phyloP scores from a whole-genome alignment of 345 rosid genomes.

The Hibiscus tridactylites region DNA sequence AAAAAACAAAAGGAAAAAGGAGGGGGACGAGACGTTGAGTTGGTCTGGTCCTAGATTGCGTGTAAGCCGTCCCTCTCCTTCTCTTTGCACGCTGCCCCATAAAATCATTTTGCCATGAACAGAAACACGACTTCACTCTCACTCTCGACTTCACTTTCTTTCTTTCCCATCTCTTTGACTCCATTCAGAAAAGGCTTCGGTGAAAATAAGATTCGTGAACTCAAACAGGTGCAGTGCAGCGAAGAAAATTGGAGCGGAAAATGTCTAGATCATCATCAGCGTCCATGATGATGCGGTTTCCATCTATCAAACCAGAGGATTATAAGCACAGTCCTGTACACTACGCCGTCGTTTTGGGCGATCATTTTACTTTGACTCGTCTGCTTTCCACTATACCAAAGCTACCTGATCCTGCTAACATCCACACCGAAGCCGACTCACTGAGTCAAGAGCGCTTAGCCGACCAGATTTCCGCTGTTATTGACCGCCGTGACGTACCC shows the following conservation, averaged over 20 bases:
- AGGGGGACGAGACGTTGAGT: not conserved
- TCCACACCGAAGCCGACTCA: conserved; percentile 68
- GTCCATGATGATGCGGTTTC: conserved; percentile 28
- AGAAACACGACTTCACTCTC: too few relatives aligned
- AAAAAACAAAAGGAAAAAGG: not conserved
- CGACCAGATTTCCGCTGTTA: conserved; percentile 60
- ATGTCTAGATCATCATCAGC: conserved; percentile 45
- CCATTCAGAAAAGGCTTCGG: too few relatives aligned
- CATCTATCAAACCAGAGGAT: conserved; percentile 47
- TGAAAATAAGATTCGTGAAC: too few relatives aligned
- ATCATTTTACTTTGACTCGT: conserved; percentile 53
- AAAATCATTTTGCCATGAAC: not conserved
- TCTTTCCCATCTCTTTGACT: not conserved
- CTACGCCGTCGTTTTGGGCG: conserved; percentile 67
- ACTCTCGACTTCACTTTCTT: too few relatives aligned
- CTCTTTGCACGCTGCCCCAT: conserved; percentile 18
- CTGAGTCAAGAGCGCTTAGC: conserved; percentile 53
- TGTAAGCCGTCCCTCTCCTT: conserved; percentile 14
- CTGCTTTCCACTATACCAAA: conserved; percentile 60
- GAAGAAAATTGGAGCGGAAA: not conserved
- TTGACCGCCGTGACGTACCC: conserved; percentile 87
- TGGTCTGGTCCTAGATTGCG: conserved; percentile 15
- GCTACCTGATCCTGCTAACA: conserved; percentile 50
- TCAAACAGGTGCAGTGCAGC: not conserved
- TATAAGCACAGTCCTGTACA: conserved; percentile 83